Percentiles rank a stretch among this genome's conserved stretches.
phyloP scores from a whole-genome alignment of 1,284 basidiomycete genomes.

The Cutaneotrichosporon spelunceum region DNA sequence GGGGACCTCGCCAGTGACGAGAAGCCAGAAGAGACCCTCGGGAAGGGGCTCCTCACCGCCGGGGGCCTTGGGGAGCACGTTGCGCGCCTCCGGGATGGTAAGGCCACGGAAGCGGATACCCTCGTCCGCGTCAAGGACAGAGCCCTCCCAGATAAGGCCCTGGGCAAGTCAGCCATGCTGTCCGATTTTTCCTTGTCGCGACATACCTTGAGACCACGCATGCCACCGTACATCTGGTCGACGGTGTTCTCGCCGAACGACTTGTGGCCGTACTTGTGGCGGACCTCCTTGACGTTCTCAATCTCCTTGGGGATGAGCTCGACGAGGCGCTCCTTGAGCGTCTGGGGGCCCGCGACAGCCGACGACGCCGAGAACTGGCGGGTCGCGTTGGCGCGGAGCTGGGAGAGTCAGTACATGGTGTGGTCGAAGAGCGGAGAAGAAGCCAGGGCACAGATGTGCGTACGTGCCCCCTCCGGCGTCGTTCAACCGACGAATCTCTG shows the following conservation, averaged over 20 bases:
- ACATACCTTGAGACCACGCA: constrained; percentile 68
- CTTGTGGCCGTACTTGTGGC: constrained; percentile 81
- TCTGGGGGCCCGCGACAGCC: constrained; percentile 64
- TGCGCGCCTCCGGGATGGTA: constrained; percentile 86
- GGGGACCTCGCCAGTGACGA: constrained; percentile 88
- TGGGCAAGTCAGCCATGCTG: constrained; percentile 32
- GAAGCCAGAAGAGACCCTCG: constrained; percentile 92
- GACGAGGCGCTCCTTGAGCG: constrained; percentile 83
- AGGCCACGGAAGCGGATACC: constrained; percentile 94
- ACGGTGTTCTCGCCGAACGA: constrained; percentile 83
- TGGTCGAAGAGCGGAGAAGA: background rate
- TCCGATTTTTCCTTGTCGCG: background rate
- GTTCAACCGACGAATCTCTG: background rate
- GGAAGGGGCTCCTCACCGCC: constrained; percentile 88
- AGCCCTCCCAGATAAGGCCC: constrained; percentile 85
- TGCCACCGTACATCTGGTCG: constrained; percentile 84
- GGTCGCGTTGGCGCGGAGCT: constrained; percentile 31
- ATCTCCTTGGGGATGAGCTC: constrained; percentile 86
- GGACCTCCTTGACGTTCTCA: constrained; percentile 81
- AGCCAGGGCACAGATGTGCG: background rate
- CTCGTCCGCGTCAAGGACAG: constrained; percentile 91
- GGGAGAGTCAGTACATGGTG: background rate
- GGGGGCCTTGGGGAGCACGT: constrained; percentile 77
- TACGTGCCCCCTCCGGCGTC: too few species aligned
- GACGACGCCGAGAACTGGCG: constrained; percentile 56